A percentile compares a stretch with the other conserved stretches of the same genome.
These are phyloP conservation scores for Phlegmacium glaucopus DNA, from an alignment of 768 basidiomycete species.

Conservation along the genomic window DNA sequence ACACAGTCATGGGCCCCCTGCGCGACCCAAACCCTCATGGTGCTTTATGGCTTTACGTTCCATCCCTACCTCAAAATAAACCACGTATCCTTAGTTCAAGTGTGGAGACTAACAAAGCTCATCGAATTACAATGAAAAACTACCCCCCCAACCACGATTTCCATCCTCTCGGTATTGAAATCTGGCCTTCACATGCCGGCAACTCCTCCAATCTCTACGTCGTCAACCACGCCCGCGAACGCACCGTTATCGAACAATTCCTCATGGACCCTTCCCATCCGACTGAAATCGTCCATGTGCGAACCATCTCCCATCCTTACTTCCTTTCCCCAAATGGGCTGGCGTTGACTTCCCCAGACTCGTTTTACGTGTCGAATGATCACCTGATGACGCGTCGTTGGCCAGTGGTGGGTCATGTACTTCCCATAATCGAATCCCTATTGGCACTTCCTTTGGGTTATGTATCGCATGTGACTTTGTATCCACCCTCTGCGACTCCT, in stretches of 20 bases:
- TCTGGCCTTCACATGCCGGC: constrained; percentile 47
- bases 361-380: constrained; percentile 74
- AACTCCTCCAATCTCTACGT: constrained; percentile 57
- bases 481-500: constrained; percentile 19
- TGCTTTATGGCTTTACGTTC: constrained; percentile 54
- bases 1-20: constrained; percentile 76
- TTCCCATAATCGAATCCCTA: constrained; percentile 54
- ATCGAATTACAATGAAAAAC: constrained; percentile 41
- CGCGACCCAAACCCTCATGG: constrained; percentile 55
- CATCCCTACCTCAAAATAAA: constrained; percentile 4
- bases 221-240: constrained; percentile 62
- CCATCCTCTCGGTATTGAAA: constrained; percentile 67
- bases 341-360: constrained; percentile 59
- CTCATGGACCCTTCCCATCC: constrained; percentile 41
- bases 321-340: constrained; percentile 68
- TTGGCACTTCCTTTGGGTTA: constrained; percentile 57
- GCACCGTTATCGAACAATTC: constrained; percentile 70
- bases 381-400: constrained; percentile 65
- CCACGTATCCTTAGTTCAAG: constrained; percentile 9
- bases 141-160: constrained; percentile 62
- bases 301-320: constrained; percentile 55
- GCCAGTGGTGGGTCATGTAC: constrained; percentile 45
- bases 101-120: constrained; percentile 21
- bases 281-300: constrained; percentile 47
- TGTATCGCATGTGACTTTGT: constrained; percentile 52